Evolutionary conservation across 2,329 filamentous ascomycete species (phyloP).

Genomic region (Colletotrichum viniferum): DNA sequence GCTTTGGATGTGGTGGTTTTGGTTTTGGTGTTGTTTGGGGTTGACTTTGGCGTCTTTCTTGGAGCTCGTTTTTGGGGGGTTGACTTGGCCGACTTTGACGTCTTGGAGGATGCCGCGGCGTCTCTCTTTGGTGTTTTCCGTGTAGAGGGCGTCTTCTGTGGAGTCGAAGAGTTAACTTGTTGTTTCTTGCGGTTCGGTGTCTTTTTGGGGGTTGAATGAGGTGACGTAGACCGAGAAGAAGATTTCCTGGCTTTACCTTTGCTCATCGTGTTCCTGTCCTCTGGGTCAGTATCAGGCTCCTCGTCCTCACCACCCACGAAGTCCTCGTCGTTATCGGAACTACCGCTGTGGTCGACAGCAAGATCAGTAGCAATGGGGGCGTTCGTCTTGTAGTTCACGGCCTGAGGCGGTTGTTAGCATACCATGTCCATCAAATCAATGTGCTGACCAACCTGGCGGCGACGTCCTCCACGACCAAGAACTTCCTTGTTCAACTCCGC

Average conservation of each 20-base stretch:
- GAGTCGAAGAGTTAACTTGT: conserved; percentile 13
- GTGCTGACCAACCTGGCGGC: conserved; percentile 56
- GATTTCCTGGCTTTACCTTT: conserved; percentile 19
- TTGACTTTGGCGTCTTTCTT: neutral
- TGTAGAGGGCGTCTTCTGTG: conserved; percentile 1
- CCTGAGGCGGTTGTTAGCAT: conserved; percentile 23
- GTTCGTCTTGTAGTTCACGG: conserved; percentile 32
- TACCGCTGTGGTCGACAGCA: conserved; percentile 11
- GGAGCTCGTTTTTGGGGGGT: neutral
- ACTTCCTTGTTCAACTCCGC: conserved; percentile 71
- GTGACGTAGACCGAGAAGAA: conserved; percentile 7
- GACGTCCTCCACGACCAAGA: conserved; percentile 85
- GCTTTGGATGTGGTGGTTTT: neutral
- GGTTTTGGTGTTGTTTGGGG: neutral
- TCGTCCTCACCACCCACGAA: conserved; percentile 30
- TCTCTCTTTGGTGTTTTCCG: neutral
- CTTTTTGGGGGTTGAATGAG: conserved; percentile 1
- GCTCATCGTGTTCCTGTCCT: neutral
- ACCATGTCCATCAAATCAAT: neutral
- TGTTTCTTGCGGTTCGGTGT: conserved; percentile 3
- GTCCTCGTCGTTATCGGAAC: conserved; percentile 29
- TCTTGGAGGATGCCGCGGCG: neutral
- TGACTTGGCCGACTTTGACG: neutral
- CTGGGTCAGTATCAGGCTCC: conserved; percentile 25
- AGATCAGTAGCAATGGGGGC: conserved; percentile 18